These are phyloP conservation scores for Detonula confervacea DNA, from an alignment of 352 stramenopile genomes.

Conservation along the genomic window DNA sequence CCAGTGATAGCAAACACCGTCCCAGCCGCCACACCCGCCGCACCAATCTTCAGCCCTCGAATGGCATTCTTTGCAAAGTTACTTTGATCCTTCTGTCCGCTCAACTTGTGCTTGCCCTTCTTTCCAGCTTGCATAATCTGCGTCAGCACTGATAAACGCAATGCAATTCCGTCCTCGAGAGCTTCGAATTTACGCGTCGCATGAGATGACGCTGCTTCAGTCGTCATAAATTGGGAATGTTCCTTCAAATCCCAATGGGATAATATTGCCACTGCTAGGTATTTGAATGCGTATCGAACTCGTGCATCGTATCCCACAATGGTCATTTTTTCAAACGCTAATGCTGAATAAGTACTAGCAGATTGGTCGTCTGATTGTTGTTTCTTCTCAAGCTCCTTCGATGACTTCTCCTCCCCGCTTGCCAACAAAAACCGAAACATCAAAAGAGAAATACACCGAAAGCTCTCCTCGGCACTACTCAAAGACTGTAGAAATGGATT, in stretches of 20 bases:
- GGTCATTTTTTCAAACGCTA: constrained; percentile 11
- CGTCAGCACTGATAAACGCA: constrained; percentile 40
- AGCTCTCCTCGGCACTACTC: constrained; percentile 55
- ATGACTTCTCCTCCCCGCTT: constrained; percentile 1
- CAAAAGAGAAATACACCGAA: constrained; percentile 65
- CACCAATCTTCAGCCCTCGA: constrained; percentile 64
- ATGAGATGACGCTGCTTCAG: constrained; percentile 3
- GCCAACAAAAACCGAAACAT: constrained; percentile 65
- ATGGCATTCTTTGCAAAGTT: constrained; percentile 21
- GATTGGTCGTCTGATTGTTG: not conserved
- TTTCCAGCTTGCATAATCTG: not conserved
- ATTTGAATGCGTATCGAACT: constrained; percentile 63
- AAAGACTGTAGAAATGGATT: constrained; percentile 73
- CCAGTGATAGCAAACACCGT: constrained; percentile 66
- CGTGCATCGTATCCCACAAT: constrained; percentile 64
- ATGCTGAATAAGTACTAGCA: no score
- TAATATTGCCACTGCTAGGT: constrained; percentile 58
- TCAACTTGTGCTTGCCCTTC: not conserved
- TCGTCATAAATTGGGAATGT: not conserved
- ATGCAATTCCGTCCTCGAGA: constrained; percentile 63
- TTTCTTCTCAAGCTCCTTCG: not conserved
- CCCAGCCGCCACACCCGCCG: constrained; percentile 58
- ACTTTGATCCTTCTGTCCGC: not conserved
- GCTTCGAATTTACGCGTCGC: constrained; percentile 74
- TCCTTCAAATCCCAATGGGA: constrained; percentile 4